These are phyloP conservation scores for Penicillium frequentans DNA, from an alignment of 2,329 filamentous ascomycete species.

Conservation along the genomic window DNA sequence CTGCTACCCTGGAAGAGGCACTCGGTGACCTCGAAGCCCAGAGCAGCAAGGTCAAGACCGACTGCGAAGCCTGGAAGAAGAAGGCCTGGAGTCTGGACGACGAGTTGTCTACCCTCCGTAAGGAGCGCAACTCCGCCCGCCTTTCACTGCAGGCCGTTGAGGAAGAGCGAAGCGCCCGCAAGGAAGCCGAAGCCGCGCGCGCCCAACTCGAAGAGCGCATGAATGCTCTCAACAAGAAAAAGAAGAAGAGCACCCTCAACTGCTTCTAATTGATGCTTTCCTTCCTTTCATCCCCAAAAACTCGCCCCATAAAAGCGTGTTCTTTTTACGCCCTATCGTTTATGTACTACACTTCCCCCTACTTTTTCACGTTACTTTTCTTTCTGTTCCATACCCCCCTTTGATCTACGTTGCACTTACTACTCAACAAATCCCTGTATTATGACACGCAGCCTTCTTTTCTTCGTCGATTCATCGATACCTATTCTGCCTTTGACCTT, in stretches of 20 bases:
- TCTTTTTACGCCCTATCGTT: slow-evolving; percentile 15
- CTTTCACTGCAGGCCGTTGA: slow-evolving; percentile 84
- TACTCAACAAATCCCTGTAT: slow-evolving; percentile 19
- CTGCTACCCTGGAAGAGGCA: slow-evolving; percentile 90
- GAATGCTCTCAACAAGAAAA: slow-evolving; percentile 88
- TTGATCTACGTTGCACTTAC: slow-evolving; percentile 4
- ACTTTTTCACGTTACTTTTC: slow-evolving; percentile 7
- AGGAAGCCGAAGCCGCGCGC: slow-evolving; percentile 84
- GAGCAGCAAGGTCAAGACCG: slow-evolving; percentile 85
- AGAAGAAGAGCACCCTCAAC: slow-evolving; percentile 92
- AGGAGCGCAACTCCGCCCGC: slow-evolving; percentile 59
- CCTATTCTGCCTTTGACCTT: slow-evolving; percentile 14
- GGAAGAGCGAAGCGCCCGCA: slow-evolving; percentile 89
- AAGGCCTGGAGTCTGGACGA: slow-evolving; percentile 75
- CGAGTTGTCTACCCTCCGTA: slow-evolving; percentile 55
- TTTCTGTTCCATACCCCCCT: slow-evolving; percentile 16
- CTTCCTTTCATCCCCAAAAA: neutral
- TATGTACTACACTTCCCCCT: slow-evolving; percentile 12
- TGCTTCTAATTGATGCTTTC: slow-evolving; percentile 73
- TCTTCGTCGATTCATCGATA: slow-evolving; percentile 20
- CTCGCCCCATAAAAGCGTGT: slow-evolving; percentile 18
- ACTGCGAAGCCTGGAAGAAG: slow-evolving; percentile 88
- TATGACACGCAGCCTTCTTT: slow-evolving; percentile 18
- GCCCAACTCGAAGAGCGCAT: slow-evolving; percentile 93
- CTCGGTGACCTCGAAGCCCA: slow-evolving; percentile 90